Conservation (phyloP, 331 rosid species). For the Stylosanthes scabra region DNA sequence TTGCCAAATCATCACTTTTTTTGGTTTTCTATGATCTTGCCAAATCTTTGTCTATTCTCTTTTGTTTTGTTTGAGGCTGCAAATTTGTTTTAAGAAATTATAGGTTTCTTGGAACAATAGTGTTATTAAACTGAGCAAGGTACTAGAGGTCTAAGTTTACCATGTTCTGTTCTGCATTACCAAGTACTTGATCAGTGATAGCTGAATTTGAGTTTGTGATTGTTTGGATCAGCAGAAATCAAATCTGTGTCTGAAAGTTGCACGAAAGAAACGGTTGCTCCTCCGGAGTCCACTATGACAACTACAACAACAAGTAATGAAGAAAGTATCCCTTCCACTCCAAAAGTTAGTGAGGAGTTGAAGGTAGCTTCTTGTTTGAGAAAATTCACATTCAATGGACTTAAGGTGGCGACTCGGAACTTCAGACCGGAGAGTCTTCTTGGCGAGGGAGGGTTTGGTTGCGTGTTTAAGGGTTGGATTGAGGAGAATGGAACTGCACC, state of each 20-base stretch:
- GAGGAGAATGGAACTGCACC: slow-evolving; percentile 92
- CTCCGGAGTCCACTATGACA: slow-evolving; percentile 51
- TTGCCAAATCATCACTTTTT: not conserved
- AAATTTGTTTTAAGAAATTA: slow-evolving; percentile 33
- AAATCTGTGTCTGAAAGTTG: slow-evolving; percentile 58
- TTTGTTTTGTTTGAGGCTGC: slow-evolving; percentile 12
- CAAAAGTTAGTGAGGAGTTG: slow-evolving; percentile 79
- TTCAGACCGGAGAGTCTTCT: slow-evolving; percentile 93
- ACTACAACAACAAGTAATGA: slow-evolving; percentile 57
- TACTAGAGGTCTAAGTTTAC: slow-evolving; percentile 18
- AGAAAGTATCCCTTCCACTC: slow-evolving; percentile 68
- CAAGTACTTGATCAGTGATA: slow-evolving; percentile 18
- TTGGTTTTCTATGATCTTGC: not conserved
- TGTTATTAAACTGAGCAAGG: slow-evolving; percentile 6
- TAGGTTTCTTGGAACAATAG: slow-evolving; percentile 16
- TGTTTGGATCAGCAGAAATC: slow-evolving; percentile 53
- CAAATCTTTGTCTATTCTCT: not conserved
- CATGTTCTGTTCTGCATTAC: slow-evolving; percentile 29
- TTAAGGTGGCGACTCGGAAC: slow-evolving; percentile 85
- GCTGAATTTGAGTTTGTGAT: slow-evolving; percentile 21
- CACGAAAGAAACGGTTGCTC: slow-evolving; percentile 54
- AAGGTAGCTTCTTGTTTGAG: slow-evolving; percentile 82
- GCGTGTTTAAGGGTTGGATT: slow-evolving; percentile 93
- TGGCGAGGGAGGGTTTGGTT: slow-evolving; percentile 96
- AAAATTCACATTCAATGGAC: slow-evolving; percentile 82